Evolutionary conservation across 2,329 filamentous ascomycete genomes (phyloP).

Genomic region (Alternaria arbusti): DNA sequence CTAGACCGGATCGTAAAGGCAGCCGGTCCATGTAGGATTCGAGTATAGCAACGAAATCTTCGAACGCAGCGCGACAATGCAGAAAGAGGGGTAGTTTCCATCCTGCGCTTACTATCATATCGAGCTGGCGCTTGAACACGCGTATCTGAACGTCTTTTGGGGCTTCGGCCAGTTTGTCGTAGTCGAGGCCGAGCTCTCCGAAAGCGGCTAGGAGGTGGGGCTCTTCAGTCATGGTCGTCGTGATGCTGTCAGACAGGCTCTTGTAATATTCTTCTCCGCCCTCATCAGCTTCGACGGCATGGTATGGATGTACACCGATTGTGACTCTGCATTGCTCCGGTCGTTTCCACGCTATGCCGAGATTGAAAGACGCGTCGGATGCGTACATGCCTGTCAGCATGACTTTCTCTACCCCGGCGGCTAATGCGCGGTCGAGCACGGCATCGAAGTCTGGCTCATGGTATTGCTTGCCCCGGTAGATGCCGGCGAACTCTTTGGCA

Average conservation of each 20-base stretch:
- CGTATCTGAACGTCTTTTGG: slow-evolving; percentile 51
- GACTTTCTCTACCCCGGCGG: slow-evolving; percentile 53
- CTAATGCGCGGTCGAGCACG: slow-evolving; percentile 11
- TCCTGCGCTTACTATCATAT: slow-evolving; percentile 43
- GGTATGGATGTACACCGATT: slow-evolving; percentile 60
- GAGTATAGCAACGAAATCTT: slow-evolving; percentile 54
- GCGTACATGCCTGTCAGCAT: slow-evolving; percentile 49
- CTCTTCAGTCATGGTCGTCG: slow-evolving; percentile 22
- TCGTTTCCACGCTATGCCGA: slow-evolving; percentile 25
- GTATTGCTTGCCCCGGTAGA: slow-evolving; percentile 50
- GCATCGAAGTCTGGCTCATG: slow-evolving; percentile 4
- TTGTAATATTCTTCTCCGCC: slow-evolving; percentile 34
- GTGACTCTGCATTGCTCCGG: slow-evolving; percentile 52
- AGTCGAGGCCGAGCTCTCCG: slow-evolving; percentile 60
- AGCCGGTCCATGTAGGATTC: slow-evolving; percentile 48
- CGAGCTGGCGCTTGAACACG: slow-evolving; percentile 53
- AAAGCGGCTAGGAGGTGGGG: slow-evolving; percentile 51
- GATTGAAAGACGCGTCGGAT: slow-evolving; percentile 48
- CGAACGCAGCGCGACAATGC: slow-evolving; percentile 52
- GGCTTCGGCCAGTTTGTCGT: slow-evolving; percentile 55
- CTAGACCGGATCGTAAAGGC: slow-evolving; percentile 43
- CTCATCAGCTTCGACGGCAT: slow-evolving; percentile 53
- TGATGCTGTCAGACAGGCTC: slow-evolving; percentile 29
- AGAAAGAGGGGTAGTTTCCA: slow-evolving; percentile 51
- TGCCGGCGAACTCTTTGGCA: slow-evolving; percentile 55